A percentile compares a stretch with the other conserved stretches of the same genome.
phyloP scores from a whole-genome alignment of 1,139 yeast genomes.

The Blastobotrys illinoisensis region DNA sequence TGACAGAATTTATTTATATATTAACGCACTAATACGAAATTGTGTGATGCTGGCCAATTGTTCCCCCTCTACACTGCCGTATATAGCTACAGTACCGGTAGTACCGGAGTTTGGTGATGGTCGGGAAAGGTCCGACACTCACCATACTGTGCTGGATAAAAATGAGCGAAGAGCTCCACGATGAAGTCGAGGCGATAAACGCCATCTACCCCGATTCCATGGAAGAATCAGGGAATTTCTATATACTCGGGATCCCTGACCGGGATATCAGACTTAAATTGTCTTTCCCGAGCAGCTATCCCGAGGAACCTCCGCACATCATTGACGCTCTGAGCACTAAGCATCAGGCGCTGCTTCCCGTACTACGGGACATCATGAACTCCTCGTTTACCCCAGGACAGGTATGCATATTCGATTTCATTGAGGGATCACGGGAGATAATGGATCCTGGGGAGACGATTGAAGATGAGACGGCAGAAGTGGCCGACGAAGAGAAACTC shows the following conservation, averaged over 20 bases:
- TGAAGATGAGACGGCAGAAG: slow-evolving; percentile 11
- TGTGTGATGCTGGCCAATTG: too few relatives aligned
- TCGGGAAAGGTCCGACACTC: neutral
- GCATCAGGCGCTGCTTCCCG: slow-evolving; percentile 36
- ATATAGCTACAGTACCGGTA: too few relatives aligned
- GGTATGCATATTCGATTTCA: slow-evolving; percentile 75
- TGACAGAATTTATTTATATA: too few relatives aligned
- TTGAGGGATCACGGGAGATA: slow-evolving; percentile 53
- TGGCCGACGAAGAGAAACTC: slow-evolving; percentile 23
- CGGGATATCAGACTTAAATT: slow-evolving; percentile 53
- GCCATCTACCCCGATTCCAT: slow-evolving; percentile 78
- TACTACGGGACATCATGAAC: slow-evolving; percentile 46
- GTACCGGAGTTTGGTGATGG: neutral
- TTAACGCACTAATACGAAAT: too few relatives aligned
- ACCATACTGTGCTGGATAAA: neutral
- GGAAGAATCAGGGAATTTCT: slow-evolving; percentile 37
- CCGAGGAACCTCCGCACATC: slow-evolving; percentile 49
- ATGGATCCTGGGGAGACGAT: slow-evolving; percentile 22
- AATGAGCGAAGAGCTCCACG: slow-evolving; percentile 50
- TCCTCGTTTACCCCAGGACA: slow-evolving; percentile 50
- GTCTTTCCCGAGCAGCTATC: slow-evolving; percentile 67
- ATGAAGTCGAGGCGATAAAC: slow-evolving; percentile 76
- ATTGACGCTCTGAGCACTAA: slow-evolving; percentile 28
- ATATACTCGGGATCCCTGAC: slow-evolving; percentile 59
- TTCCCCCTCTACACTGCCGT: too few relatives aligned